A percentile compares a stretch with the other conserved stretches of the same genome.
These are phyloP conservation scores for Paralagenidium karlingii DNA, from an alignment of 352 stramenopile species.

Conservation along the genomic window DNA sequence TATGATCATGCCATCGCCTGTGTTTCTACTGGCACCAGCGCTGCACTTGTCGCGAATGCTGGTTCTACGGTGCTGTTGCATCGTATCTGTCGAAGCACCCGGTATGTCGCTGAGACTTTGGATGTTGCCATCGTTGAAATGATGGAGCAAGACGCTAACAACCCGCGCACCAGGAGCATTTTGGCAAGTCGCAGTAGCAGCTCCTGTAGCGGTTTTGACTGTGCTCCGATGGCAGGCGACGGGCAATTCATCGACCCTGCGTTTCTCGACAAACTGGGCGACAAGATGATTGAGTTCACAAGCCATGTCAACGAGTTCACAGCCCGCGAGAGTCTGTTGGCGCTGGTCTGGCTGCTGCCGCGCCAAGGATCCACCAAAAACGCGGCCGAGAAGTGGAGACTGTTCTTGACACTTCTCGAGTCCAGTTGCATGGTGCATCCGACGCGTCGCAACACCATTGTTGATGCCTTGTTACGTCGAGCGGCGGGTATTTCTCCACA, in stretches of 20 bases:
- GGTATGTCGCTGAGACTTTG: constrained; percentile 2
- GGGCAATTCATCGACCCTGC: constrained; percentile 42
- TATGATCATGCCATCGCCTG: constrained; percentile 4
- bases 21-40: no score
- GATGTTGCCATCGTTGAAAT: constrained; percentile 4
- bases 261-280: constrained; percentile 35
- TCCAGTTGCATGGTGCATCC: constrained; percentile 28
- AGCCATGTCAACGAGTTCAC: constrained; percentile 38
- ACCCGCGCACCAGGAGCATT: no score
- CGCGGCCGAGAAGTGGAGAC: constrained; percentile 13
- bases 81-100: constrained; percentile 16
- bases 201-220: background rate
- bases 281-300: constrained; percentile 23
- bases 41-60: no score
- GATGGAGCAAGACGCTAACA: no score
- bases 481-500: no score
- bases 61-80: constrained; percentile 38
- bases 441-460: constrained; percentile 36
- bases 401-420: constrained; percentile 29
- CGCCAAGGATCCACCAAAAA: constrained; percentile 6
- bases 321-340: constrained; percentile 36
- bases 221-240: no score
- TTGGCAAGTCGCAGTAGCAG: background rate
- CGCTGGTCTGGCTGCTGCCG: constrained; percentile 61
- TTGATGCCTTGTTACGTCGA: constrained; percentile 45